These are phyloP conservation scores for Phytophthora fragariae DNA, from an alignment of 352 stramenopile genomes.

Conservation along the genomic window DNA sequence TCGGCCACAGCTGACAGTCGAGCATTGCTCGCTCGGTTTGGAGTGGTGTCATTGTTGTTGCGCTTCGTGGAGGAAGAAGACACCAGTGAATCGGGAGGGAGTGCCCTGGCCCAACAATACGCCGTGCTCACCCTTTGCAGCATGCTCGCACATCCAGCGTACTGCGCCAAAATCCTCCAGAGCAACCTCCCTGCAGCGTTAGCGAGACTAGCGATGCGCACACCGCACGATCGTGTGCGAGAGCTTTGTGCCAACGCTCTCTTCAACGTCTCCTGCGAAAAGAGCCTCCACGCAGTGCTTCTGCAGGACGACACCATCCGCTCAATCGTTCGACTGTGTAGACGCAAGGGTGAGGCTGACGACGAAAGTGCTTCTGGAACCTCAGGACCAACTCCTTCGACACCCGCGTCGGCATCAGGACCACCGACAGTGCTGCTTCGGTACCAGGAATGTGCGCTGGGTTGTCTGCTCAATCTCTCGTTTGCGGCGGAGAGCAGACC, in stretches of 20 bases:
- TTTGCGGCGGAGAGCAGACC: conserved; percentile 74
- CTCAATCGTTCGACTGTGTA: conserved; percentile 73
- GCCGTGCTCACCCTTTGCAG: conserved; percentile 77
- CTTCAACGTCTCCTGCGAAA: conserved; percentile 85
- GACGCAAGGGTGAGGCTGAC: conserved; percentile 64
- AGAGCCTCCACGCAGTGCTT: conserved; percentile 66
- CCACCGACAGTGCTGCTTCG: conserved; percentile 52
- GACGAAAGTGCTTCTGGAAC: conserved; percentile 45
- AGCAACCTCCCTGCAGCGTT: conserved; percentile 71
- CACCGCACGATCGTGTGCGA: conserved; percentile 60
- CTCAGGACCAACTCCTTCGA: conserved; percentile 44
- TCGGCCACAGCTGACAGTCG: conserved; percentile 64
- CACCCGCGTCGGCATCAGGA: conserved; percentile 20
- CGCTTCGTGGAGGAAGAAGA: conserved; percentile 71
- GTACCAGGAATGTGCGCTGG: conserved; percentile 76
- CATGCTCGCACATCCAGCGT: conserved; percentile 61
- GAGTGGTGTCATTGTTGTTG: conserved; percentile 73
- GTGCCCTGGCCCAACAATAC: conserved; percentile 65
- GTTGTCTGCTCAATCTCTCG: conserved; percentile 84
- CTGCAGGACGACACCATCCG: conserved; percentile 80
- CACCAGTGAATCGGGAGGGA: conserved; percentile 22
- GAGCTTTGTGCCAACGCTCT: conserved; percentile 80
- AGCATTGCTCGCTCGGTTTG: conserved; percentile 64
- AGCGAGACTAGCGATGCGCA: conserved; percentile 47
- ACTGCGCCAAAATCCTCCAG: conserved; percentile 72